phyloP scores from a whole-genome alignment of 441 rosid genomes.

The Pelargonium australe region DNA sequence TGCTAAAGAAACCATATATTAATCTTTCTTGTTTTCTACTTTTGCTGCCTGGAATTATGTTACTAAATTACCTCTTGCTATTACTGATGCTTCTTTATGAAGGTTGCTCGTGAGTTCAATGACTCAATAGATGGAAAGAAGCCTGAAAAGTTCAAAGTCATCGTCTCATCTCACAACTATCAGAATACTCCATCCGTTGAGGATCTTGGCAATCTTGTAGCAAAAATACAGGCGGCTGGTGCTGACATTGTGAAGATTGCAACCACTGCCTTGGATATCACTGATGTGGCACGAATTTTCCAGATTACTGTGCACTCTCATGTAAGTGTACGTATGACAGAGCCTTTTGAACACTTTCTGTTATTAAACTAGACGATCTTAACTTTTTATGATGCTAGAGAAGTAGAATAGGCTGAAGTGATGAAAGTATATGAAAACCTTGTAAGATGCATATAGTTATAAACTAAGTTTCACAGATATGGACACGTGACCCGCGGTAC shows the following conservation, averaged over 20 bases:
- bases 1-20: neutral
- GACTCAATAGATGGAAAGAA: conserved; percentile 52
- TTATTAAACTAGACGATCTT: neutral
- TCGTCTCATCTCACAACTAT: conserved; percentile 87
- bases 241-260: conserved; percentile 94
- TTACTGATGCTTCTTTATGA: conserved; percentile 19
- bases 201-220: conserved; percentile 70
- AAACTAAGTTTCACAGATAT: no score
- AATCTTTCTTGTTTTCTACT: neutral
- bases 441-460: neutral
- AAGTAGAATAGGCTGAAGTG: neutral
- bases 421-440: neutral
- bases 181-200: conserved; percentile 70
- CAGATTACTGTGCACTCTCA: conserved; percentile 73
- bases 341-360: neutral
- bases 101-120: conserved; percentile 72
- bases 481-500: no score
- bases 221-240: conserved; percentile 64
- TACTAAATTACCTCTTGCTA: neutral
- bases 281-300: conserved; percentile 81
- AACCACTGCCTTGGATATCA: conserved; percentile 72
- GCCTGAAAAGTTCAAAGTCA: conserved; percentile 56
- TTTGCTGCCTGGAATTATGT: neutral
- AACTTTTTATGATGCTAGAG: neutral
- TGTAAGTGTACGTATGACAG: conserved; percentile 35